Evolutionary conservation across 2,329 filamentous ascomycete species (phyloP).

Genomic region (Paramyrothecium roridum): DNA sequence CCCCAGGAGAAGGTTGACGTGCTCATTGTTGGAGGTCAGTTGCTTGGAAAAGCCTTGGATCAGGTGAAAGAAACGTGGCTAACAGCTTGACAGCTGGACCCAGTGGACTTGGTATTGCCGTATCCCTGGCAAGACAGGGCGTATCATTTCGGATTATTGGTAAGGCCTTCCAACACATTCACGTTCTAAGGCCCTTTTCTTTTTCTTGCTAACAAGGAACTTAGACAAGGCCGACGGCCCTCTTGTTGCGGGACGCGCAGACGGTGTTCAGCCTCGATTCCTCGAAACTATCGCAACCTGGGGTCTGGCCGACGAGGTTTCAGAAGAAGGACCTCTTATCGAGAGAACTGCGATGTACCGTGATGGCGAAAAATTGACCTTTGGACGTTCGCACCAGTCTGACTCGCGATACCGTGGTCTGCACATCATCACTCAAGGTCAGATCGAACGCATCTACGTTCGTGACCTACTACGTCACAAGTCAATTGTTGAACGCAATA

Average conservation of each 20-base stretch:
- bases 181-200: too few species aligned
- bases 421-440: conserved; percentile 1
- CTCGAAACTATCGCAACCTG: conserved; percentile 6
- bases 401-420: conserved; percentile 25
- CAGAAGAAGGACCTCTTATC: conserved; percentile 28
- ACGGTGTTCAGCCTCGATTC: conserved; percentile 17
- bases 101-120: conserved; percentile 23
- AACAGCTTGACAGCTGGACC: conserved; percentile 21
- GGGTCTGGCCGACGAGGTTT: conserved; percentile 21
- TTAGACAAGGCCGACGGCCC: conserved; percentile 24
- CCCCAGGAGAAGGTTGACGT: conserved; percentile 25
- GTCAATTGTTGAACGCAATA: conserved; percentile 24
- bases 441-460: conserved; percentile 30
- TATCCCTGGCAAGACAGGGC: conserved; percentile 25
- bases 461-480: conserved; percentile 28
- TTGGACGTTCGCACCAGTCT: conserved; percentile 20
- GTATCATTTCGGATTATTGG: conserved; percentile 30
- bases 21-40: conserved; percentile 27
- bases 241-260: conserved; percentile 20
- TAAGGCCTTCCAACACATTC: conserved; percentile 5
- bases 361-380: conserved; percentile 23
- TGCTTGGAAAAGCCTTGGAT: not conserved
- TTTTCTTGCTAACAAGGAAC: not conserved
- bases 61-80: not conserved
- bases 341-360: conserved; percentile 23